phyloP scores from a whole-genome alignment of 148 eudicot genomes.

The Vaccinium corymbosum region DNA sequence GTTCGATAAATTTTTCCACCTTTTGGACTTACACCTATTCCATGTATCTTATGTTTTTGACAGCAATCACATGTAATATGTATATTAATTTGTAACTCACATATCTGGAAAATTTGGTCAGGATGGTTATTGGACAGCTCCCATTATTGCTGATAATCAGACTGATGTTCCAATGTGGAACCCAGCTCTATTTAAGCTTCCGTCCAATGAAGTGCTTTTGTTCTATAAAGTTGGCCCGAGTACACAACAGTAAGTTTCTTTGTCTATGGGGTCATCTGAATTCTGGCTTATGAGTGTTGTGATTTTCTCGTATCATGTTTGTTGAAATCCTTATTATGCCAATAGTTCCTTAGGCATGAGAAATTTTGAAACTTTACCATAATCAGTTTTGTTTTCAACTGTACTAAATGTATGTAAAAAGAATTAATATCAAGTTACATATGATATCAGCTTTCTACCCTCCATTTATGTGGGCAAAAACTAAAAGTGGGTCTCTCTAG shows the following conservation, averaged over 20 bases:
- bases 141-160: slow-evolving; percentile 64
- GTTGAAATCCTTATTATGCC: background rate
- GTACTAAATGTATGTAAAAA: background rate
- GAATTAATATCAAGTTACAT: background rate
- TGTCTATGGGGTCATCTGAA: slow-evolving; percentile 4
- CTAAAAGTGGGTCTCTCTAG: background rate
- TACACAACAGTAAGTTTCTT: slow-evolving; percentile 67
- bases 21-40: background rate
- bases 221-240: slow-evolving; percentile 81
- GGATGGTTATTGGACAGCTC: slow-evolving; percentile 82
- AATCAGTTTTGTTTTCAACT: background rate
- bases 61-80: background rate
- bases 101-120: slow-evolving; percentile 23
- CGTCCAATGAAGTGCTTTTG: slow-evolving; percentile 63
- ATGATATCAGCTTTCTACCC: background rate
- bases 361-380: background rate
- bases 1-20: background rate
- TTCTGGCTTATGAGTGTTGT: background rate
- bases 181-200: slow-evolving; percentile 76
- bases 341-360: background rate
- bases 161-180: slow-evolving; percentile 87
- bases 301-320: background rate
- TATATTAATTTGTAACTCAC: background rate
- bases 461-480: background rate
- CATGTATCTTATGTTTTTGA: background rate